Base-by-base conservation (phyloP, 768 basidiomycete genomes). In the Russula sp. region DNA sequence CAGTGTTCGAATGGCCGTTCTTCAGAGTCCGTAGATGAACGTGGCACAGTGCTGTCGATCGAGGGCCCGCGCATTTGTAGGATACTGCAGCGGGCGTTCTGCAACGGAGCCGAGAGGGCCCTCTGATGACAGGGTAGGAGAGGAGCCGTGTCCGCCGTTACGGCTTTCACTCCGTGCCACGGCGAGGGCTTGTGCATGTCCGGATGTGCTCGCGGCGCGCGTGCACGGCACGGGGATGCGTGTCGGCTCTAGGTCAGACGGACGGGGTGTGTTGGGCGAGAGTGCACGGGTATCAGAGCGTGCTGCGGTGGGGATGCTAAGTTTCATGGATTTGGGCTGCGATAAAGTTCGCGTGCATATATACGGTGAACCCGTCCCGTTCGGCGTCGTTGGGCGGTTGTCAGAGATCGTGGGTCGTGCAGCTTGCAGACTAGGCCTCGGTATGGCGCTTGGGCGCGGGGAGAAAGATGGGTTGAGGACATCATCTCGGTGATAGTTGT, bases 1-100 rank as follows among this genome's bases (percentile, higher is more conserved):
- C 91, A 93, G 69, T 94, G 91, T 69, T 93, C 89, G 63, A 87
- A 93, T 0, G 90, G 90, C 14, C 82, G 82, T 70, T 93, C 91
- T 64, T 90, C 89, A 6, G 89, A 91, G 27, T 92, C 89, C 31
- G 75, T 80, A 5, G 89, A 89, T 13, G 79, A 75, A 49, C 89
- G 80, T n/a, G 71, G 62, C 20, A 60, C 48, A 2, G 59, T 62
- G 37, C 68, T 69, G 47, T 75, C 73, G 62, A 71, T 53, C 61
- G 66, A 76, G 71, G 62, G 70, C 76, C 75, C 73, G 63, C 77
- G 84, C 81, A 31, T 80, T 79, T 32, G 77, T n/a, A 76, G 57
- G 77, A 70, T 22, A 82, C 72, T 20, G 77, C 70, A 68, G 88
- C 87, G 77, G 57, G 4, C 42, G 59, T 37, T 57, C 55, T 70